Conservation (phyloP, 306 rosid species). For the Trifolium fragiferum region DNA sequence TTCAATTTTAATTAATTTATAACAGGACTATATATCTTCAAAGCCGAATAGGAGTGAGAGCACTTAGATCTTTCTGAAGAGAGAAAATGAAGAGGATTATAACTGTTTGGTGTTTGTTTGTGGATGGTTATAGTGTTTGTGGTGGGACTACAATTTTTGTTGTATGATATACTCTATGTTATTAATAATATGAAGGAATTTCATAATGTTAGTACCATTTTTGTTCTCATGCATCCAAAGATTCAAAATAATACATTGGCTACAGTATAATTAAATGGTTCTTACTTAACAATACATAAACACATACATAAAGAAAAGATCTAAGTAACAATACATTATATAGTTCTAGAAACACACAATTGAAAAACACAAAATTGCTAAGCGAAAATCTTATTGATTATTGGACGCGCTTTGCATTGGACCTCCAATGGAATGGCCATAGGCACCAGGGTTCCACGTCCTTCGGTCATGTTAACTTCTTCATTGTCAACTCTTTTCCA, state of each 20-base stretch:
- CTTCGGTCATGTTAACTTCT: constrained; percentile 55
- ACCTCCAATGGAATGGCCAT: constrained; percentile 59
- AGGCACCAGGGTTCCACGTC: constrained; percentile 44
- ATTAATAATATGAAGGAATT: neutral
- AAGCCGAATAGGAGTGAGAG: constrained; percentile 37
- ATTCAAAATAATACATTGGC: neutral
- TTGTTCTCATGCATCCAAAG: neutral
- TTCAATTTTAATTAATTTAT: neutral
- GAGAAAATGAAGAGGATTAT: neutral
- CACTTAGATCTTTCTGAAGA: neutral
- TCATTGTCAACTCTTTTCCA: constrained; percentile 50
- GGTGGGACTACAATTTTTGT: neutral
- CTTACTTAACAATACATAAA: too few species aligned
- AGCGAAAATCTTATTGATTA: constrained; percentile 31
- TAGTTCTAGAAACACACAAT: too few species aligned
- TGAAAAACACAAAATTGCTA: neutral
- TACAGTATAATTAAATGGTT: neutral
- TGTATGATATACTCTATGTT: neutral
- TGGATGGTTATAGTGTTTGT: neutral
- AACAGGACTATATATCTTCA: neutral
- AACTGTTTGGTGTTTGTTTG: neutral
- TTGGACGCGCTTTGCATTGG: constrained; percentile 53
- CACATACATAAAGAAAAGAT: too few species aligned
- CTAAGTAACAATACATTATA: too few species aligned
- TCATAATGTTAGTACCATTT: neutral